Evolutionary conservation across 2,329 filamentous ascomycete genomes (phyloP).

Genomic region (Spiromastix sp.): DNA sequence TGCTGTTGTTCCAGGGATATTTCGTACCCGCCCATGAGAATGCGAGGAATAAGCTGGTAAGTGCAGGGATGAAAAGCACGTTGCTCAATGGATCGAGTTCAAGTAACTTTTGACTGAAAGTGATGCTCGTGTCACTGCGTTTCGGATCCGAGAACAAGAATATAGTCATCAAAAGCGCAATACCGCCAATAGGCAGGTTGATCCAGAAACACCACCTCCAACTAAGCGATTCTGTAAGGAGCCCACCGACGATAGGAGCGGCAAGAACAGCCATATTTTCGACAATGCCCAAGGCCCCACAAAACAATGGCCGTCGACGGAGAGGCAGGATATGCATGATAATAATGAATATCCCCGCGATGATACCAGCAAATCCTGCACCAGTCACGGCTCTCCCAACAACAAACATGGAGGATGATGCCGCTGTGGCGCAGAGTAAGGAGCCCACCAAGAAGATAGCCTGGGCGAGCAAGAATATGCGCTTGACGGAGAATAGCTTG

Average conservation of each 20-base stretch:
- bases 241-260: constrained; percentile 25
- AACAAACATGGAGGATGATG: constrained; percentile 14
- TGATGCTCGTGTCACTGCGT: constrained; percentile 7
- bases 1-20: constrained; percentile 23
- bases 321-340: constrained; percentile 14
- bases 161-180: constrained; percentile 12
- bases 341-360: constrained; percentile 4
- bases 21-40: constrained; percentile 27
- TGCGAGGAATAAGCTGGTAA: constrained; percentile 19
- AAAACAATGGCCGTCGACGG: constrained; percentile 17
- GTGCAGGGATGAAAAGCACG: constrained; percentile 21
- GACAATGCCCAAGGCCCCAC: constrained; percentile 16
- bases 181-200: constrained; percentile 21
- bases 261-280: constrained; percentile 18
- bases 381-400: constrained; percentile 22
- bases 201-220: constrained; percentile 32
- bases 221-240: constrained; percentile 21
- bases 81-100: constrained; percentile 25
- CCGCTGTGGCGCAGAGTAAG: constrained; percentile 13
- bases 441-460: constrained; percentile 3
- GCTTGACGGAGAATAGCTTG: not conserved
- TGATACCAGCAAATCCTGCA: constrained; percentile 13
- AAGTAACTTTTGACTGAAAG: constrained; percentile 16
- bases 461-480: not conserved
- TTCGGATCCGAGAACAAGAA: constrained; percentile 15